A percentile compares a stretch with the other conserved stretches of the same genome.
Evolutionary conservation across 495 filamentous ascomycete genomes (phyloP).

Genomic region (Aspergillus asperescens): DNA sequence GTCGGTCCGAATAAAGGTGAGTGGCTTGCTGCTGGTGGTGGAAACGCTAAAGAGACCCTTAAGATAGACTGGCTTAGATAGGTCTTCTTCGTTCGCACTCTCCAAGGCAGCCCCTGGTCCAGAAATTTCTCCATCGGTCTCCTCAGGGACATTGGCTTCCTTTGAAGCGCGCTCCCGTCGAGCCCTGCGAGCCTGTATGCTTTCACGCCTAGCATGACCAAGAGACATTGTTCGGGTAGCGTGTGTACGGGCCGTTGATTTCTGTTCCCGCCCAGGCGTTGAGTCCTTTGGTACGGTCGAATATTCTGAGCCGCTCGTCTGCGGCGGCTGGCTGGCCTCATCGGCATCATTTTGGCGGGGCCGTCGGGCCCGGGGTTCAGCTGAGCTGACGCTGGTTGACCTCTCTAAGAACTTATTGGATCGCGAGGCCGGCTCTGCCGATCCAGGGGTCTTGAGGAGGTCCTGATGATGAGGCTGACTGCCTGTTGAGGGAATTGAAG

Average conservation of each 20-base stretch:
- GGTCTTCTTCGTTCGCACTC: conserved; percentile 49
- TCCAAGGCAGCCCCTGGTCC: conserved; percentile 47
- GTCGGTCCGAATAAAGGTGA: conserved; percentile 77
- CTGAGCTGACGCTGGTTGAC: conserved; percentile 82
- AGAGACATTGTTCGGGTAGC: conserved; percentile 80
- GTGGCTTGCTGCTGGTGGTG: conserved; percentile 88
- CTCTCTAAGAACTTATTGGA: conserved; percentile 63
- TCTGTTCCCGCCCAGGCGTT: conserved; percentile 23
- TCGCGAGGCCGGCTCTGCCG: conserved; percentile 52
- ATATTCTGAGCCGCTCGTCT: conserved; percentile 75
- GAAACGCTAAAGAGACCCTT: conserved; percentile 98
- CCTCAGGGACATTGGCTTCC: conserved; percentile 71
- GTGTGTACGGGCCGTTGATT: conserved; percentile 27
- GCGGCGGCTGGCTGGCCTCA: conserved; percentile 52
- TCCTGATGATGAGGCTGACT: conserved; percentile 69
- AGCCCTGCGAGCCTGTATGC: conserved; percentile 77
- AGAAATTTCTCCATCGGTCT: conserved; percentile 60
- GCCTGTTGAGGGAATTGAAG: conserved; percentile 54
- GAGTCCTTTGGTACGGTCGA: conserved; percentile 47
- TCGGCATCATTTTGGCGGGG: conserved; percentile 55
- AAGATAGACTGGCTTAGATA: conserved; percentile 86
- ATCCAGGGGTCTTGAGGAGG: conserved; percentile 63
- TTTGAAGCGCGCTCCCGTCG: conserved; percentile 60
- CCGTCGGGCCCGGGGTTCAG: conserved; percentile 63
- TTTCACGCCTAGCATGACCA: conserved; percentile 83